Evolutionary conservation across 2,329 filamentous ascomycete genomes (phyloP).

Genomic region (Aureobasidium lini): DNA sequence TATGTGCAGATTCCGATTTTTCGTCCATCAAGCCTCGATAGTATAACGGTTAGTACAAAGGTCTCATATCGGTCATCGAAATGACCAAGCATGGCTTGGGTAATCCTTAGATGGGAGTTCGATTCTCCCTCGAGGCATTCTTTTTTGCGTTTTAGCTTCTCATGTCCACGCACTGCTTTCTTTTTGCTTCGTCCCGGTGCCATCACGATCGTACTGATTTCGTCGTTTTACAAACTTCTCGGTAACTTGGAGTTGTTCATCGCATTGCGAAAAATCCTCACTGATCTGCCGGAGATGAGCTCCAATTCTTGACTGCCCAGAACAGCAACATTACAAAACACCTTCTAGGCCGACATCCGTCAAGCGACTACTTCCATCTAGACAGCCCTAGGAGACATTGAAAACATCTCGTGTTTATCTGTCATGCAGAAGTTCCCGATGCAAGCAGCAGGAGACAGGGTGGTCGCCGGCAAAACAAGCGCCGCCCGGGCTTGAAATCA

Average conservation of each 20-base stretch:
- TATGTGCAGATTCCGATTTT: neutral
- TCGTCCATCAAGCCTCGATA: conserved; percentile 7
- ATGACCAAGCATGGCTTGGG: conserved; percentile 10
- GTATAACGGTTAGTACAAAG: conserved; percentile 14
- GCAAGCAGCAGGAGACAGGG: neutral
- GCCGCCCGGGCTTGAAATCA: neutral
- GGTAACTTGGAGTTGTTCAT: no score
- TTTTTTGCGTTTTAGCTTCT: neutral
- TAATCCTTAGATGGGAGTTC: conserved; percentile 14
- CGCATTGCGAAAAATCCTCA: no score
- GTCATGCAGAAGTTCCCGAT: neutral
- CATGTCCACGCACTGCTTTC: no score
- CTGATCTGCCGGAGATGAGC: neutral
- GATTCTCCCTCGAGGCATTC: conserved; percentile 13
- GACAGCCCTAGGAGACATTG: neutral
- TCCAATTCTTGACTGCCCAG: neutral
- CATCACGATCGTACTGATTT: no score
- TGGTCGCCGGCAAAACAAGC: neutral
- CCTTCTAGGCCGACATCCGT: neutral
- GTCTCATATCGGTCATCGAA: conserved; percentile 12
- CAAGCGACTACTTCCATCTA: neutral
- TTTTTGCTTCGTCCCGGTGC: no score
- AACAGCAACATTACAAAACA: neutral
- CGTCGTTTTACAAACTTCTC: neutral
- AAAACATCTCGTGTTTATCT: conserved; percentile 3